phyloP scores from a whole-genome alignment of 2,329 filamentous ascomycete species.

The Metarhizium brunneum region DNA sequence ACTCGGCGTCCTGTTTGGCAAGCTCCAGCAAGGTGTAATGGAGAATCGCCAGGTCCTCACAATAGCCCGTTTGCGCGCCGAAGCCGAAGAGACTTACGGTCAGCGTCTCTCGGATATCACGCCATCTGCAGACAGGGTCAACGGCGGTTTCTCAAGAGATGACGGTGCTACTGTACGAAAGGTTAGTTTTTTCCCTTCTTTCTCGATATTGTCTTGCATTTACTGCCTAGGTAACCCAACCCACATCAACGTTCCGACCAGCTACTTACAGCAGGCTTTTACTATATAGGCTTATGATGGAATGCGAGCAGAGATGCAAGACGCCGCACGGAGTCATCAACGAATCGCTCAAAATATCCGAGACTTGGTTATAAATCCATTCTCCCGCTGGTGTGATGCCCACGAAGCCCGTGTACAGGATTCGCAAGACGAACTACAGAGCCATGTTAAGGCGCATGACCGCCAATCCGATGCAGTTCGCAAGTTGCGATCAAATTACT shows the following conservation, averaged over 20 bases:
- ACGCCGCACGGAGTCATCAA: constrained; percentile 79
- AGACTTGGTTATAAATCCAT: constrained; percentile 89
- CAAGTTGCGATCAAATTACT: constrained; percentile 92
- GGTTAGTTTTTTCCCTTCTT: constrained; percentile 38
- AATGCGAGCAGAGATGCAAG: constrained; percentile 84
- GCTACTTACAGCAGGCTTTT: constrained; percentile 10
- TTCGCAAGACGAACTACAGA: constrained; percentile 89
- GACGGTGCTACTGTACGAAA: constrained; percentile 95
- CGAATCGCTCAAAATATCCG: constrained; percentile 96
- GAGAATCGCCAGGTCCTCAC: constrained; percentile 93
- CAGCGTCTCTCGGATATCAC: constrained; percentile 73
- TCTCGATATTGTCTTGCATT: background rate
- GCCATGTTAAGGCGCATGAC: constrained; percentile 84
- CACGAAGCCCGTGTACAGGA: constrained; percentile 86
- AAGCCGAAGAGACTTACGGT: constrained; percentile 87
- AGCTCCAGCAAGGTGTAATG: constrained; percentile 90
- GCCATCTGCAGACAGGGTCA: constrained; percentile 70
- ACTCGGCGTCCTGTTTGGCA: constrained; percentile 87
- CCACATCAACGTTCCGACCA: background rate
- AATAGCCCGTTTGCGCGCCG: constrained; percentile 86
- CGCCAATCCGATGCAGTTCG: constrained; percentile 83
- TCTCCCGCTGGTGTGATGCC: constrained; percentile 91
- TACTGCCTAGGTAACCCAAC: background rate
- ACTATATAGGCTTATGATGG: constrained; percentile 75
- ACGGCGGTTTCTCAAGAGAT: constrained; percentile 77